Conservation (phyloP, 495 filamentous ascomycete species). For the Cenococcum geophilum region DNA sequence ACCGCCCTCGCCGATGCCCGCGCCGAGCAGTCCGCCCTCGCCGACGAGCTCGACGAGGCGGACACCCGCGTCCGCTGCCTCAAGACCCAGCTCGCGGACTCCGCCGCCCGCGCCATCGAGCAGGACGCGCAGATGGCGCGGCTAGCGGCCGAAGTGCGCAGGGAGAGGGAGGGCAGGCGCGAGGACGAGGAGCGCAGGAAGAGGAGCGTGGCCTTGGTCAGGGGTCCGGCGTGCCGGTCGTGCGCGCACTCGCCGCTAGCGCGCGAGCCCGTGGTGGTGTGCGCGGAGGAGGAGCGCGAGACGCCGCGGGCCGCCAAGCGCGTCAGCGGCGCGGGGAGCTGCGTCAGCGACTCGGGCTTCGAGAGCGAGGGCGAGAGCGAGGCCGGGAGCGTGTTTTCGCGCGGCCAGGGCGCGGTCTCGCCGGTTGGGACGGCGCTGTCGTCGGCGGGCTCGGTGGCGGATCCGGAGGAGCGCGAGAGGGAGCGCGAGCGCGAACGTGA, state of each 20-base stretch:
- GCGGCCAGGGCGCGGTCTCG: constrained; percentile 11
- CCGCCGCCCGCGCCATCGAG: constrained; percentile 60
- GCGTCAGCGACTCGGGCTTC: constrained; percentile 34
- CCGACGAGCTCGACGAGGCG: constrained; percentile 71
- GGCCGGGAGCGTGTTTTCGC: constrained; percentile 29
- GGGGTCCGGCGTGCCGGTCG: constrained; percentile 4
- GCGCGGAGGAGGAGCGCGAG: constrained; percentile 1
- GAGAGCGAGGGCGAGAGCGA: constrained; percentile 34
- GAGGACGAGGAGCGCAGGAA: constrained; percentile 51
- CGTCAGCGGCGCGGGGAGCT: constrained; percentile 11
- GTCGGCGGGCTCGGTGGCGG: constrained; percentile 5
- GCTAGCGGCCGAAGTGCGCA: constrained; percentile 57
- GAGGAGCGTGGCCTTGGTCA: constrained; percentile 27
- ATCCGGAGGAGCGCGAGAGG: constrained; percentile 7
- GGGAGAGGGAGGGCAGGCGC: constrained; percentile 51
- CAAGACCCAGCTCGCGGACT: constrained; percentile 68
- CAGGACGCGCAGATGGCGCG: constrained; percentile 59
- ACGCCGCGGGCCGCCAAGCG: constrained; percentile 8
- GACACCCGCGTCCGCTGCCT: constrained; percentile 59
- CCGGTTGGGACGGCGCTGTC: constrained; percentile 12
- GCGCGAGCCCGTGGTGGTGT: no score
- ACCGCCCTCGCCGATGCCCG: constrained; percentile 53
- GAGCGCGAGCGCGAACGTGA: no score
- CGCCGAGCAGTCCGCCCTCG: constrained; percentile 58
- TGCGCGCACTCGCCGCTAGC: background rate